Percentiles rank a stretch among this genome's conserved stretches.
Evolutionary conservation across 495 filamentous ascomycete species (phyloP).

Genomic region (Thermochaetoides thermophila): DNA sequence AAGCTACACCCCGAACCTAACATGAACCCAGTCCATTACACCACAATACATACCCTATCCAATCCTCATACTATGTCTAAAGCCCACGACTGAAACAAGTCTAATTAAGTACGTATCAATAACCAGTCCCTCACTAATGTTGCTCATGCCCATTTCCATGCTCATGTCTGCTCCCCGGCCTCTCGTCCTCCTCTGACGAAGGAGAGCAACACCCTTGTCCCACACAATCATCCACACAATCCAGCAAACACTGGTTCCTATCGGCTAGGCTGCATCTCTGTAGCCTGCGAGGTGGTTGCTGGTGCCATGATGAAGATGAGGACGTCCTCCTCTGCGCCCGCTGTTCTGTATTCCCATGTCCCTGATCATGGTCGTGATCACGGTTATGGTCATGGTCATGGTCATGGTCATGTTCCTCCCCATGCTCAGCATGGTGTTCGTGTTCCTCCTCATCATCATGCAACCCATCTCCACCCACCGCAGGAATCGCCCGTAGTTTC

Average conservation of each 20-base stretch:
- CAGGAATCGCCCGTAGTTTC: too few species aligned
- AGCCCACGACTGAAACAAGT: too few species aligned
- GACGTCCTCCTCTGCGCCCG: background rate
- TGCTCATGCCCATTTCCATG: background rate
- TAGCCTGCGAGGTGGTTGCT: constrained; percentile 17
- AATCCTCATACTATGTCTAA: too few species aligned
- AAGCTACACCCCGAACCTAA: too few species aligned
- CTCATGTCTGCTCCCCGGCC: constrained; percentile 14
- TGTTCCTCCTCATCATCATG: too few species aligned
- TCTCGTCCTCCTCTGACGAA: constrained; percentile 6
- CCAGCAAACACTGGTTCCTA: constrained; percentile 57
- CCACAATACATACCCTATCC: too few species aligned
- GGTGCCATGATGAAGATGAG: background rate
- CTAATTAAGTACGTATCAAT: too few species aligned
- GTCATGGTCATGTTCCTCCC: background rate
- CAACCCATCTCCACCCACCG: too few species aligned
- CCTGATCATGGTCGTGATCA: background rate
- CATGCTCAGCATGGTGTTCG: constrained; percentile 20
- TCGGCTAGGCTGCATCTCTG: constrained; percentile 38
- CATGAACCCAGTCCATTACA: too few species aligned
- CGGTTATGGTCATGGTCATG: background rate
- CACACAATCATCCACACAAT: constrained; percentile 73
- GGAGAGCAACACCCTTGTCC: constrained; percentile 54
- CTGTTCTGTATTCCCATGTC: background rate
- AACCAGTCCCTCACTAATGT: too few species aligned